These are phyloP conservation scores for Coniella vitis DNA, from an alignment of 2,329 filamentous ascomycete genomes.

Conservation along the genomic window DNA sequence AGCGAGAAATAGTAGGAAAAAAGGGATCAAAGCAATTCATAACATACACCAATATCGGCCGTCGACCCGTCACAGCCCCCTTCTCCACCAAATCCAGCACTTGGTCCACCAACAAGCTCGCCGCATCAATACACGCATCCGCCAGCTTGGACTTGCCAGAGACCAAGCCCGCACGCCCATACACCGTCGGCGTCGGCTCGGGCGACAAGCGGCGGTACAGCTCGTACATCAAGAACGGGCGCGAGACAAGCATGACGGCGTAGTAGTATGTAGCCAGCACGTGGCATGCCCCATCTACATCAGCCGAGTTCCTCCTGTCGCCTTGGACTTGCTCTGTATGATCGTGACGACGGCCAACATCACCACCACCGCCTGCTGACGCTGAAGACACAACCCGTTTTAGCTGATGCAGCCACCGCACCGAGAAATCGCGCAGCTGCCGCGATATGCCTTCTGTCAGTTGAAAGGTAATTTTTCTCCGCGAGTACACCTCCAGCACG, in stretches of 20 bases:
- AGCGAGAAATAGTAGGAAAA: background rate
- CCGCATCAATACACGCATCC: constrained; percentile 49
- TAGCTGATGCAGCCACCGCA: constrained; percentile 39
- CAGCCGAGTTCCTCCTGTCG: constrained; percentile 19
- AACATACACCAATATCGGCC: constrained; percentile 45
- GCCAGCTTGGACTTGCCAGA: constrained; percentile 44
- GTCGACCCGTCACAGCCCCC: constrained; percentile 34
- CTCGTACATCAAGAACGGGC: constrained; percentile 51
- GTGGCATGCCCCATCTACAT: constrained; percentile 42
- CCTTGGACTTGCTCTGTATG: no score
- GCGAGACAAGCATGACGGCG: constrained; percentile 49
- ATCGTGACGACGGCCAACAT: no score
- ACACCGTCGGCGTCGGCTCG: constrained; percentile 14
- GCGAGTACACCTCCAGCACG: constrained; percentile 45
- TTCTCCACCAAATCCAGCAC: constrained; percentile 38
- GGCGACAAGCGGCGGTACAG: constrained; percentile 39
- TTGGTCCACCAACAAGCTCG: constrained; percentile 45
- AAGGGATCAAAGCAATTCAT: background rate
- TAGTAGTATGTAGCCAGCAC: constrained; percentile 49
- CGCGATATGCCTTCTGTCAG: constrained; percentile 47
- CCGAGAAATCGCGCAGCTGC: constrained; percentile 45
- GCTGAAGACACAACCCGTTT: constrained; percentile 30
- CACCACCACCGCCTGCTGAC: constrained; percentile 7
- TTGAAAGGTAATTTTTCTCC: constrained; percentile 45
- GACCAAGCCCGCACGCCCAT: constrained; percentile 20